phyloP scores from a whole-genome alignment of 495 filamentous ascomycete species.

The Aspergillus haitiensis region DNA sequence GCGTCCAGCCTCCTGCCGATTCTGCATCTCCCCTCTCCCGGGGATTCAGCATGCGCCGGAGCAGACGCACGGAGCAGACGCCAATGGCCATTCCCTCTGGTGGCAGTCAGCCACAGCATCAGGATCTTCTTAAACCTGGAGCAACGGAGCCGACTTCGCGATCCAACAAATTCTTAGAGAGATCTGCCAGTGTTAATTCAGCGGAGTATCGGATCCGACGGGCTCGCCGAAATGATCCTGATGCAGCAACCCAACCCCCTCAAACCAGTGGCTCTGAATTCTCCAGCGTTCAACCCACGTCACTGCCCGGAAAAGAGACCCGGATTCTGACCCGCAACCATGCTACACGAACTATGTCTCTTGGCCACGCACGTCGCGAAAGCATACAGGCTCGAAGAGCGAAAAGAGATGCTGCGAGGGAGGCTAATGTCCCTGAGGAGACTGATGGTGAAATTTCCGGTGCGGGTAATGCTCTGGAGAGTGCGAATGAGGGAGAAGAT shows the following conservation, averaged over 20 bases:
- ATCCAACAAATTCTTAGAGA: conserved; percentile 64
- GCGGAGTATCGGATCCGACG: conserved; percentile 70
- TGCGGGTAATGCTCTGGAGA: conserved; percentile 50
- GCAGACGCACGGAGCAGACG: conserved; percentile 60
- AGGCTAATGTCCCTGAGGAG: conserved; percentile 77
- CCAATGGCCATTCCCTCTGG: conserved; percentile 57
- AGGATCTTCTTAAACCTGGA: conserved; percentile 67
- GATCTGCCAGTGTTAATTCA: conserved; percentile 85
- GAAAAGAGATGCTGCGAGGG: conserved; percentile 62
- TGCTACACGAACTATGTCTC: conserved; percentile 77
- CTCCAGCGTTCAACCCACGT: conserved; percentile 51
- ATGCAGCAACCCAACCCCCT: conserved; percentile 58
- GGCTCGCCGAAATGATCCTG: conserved; percentile 57
- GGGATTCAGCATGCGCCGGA: conserved; percentile 77
- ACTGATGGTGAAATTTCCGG: conserved; percentile 61
- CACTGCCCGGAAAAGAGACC: conserved; percentile 28
- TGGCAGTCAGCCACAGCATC: conserved; percentile 67
- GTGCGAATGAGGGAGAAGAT: conserved; percentile 54
- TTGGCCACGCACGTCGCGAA: conserved; percentile 86
- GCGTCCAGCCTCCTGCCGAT: conserved; percentile 72
- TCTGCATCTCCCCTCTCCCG: conserved; percentile 62
- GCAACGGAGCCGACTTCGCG: conserved; percentile 57
- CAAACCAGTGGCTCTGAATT: conserved; percentile 79
- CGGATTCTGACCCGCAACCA: conserved; percentile 35
- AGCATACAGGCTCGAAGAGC: conserved; percentile 83